phyloP scores from a whole-genome alignment of 129 eudicot genomes.

The Escallonia rubra region DNA sequence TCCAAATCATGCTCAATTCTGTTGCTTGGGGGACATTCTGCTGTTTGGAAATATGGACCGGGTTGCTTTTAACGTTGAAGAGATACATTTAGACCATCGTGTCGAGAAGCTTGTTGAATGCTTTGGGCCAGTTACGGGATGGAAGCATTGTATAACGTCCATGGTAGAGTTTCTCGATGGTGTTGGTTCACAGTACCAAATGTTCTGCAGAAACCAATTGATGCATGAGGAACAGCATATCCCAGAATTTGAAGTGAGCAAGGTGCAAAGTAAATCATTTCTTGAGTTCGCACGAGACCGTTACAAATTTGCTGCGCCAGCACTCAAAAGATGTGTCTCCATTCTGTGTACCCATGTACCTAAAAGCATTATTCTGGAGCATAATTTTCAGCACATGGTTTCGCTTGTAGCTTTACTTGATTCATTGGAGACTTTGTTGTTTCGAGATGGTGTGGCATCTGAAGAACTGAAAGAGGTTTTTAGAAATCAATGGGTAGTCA shows the following conservation, averaged over 20 bases:
- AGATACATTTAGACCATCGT: conserved; percentile 32
- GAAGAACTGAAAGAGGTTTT: conserved; percentile 18
- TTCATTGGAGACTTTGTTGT: conserved; percentile 18
- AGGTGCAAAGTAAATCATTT: conserved; percentile 1
- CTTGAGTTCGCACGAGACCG: conserved; percentile 21
- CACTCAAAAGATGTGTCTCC: conserved; percentile 26
- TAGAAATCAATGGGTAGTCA: background rate
- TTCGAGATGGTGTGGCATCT: conserved; percentile 13
- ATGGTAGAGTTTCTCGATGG: conserved; percentile 36
- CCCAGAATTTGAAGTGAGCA: background rate
- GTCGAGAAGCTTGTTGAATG: conserved; percentile 19
- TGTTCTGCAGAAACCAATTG: conserved; percentile 2
- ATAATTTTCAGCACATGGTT: conserved; percentile 6
- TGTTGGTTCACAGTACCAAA: conserved; percentile 7
- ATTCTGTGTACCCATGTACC: conserved; percentile 32
- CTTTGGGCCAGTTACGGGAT: conserved; percentile 23
- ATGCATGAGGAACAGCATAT: background rate
- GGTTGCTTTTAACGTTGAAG: conserved; percentile 18
- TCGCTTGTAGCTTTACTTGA: conserved; percentile 6
- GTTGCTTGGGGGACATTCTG: conserved; percentile 25
- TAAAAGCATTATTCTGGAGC: conserved; percentile 10
- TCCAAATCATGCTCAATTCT: background rate
- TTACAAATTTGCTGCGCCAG: conserved; percentile 5
- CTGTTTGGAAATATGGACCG: conserved; percentile 31
- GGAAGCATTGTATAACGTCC: conserved; percentile 21